Evolutionary conservation across 2,329 filamentous ascomycete genomes (phyloP).

Genomic region (Ramularia collo-cygni): DNA sequence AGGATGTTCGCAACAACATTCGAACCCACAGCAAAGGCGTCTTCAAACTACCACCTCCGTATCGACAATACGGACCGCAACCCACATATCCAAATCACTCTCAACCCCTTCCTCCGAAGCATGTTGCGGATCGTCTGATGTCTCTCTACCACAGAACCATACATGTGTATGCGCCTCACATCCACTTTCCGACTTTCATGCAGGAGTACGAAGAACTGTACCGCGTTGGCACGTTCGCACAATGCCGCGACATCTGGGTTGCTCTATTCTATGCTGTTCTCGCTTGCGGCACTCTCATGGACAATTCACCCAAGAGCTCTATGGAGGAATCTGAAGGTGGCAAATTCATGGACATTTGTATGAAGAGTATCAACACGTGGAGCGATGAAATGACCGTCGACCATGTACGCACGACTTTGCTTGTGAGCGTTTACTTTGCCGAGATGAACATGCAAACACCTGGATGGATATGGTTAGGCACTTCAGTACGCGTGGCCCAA

Average conservation of each 20-base stretch:
- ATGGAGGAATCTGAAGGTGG: slow-evolving; percentile 49
- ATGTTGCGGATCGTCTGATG: slow-evolving; percentile 64
- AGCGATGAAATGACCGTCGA: slow-evolving; percentile 70
- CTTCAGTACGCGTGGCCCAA: slow-evolving; percentile 71
- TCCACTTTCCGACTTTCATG: slow-evolving; percentile 83
- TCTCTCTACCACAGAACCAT: slow-evolving; percentile 68
- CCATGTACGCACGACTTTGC: slow-evolving; percentile 62
- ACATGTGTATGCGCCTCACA: slow-evolving; percentile 73
- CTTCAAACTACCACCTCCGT: slow-evolving; percentile 67
- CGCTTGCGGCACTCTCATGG: slow-evolving; percentile 72
- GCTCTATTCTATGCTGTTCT: slow-evolving; percentile 77
- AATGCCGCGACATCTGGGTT: slow-evolving; percentile 62
- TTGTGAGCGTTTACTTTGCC: slow-evolving; percentile 71
- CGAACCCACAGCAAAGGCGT: slow-evolving; percentile 68
- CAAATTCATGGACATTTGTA: slow-evolving; percentile 65
- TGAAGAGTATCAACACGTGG: slow-evolving; percentile 70
- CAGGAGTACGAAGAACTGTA: slow-evolving; percentile 72
- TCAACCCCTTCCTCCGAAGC: slow-evolving; percentile 57
- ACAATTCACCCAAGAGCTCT: slow-evolving; percentile 49
- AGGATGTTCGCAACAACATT: slow-evolving; percentile 65
- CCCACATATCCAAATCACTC: slow-evolving; percentile 40
- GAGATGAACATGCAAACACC: slow-evolving; percentile 83
- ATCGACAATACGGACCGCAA: slow-evolving; percentile 49
- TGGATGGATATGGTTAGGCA: slow-evolving; percentile 79
- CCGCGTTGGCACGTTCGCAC: slow-evolving; percentile 53